These are phyloP conservation scores for Phytophthora hybrid DNA, from an alignment of 352 stramenopile genomes.

Conservation along the genomic window DNA sequence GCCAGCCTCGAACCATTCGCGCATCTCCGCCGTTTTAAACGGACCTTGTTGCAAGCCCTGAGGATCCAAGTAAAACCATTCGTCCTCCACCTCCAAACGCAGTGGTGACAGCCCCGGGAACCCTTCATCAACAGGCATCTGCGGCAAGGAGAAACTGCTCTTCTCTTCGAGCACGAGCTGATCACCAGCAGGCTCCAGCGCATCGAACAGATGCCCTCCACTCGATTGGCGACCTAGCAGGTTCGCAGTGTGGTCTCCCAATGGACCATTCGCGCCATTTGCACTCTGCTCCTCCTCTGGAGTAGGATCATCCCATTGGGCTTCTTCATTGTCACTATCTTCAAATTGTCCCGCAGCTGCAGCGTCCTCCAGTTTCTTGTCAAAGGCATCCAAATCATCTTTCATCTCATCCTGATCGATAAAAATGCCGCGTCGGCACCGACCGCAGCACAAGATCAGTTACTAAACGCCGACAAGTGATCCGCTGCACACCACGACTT, in stretches of 20 bases:
- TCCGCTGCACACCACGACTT: slow-evolving; percentile 6
- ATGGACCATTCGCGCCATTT: slow-evolving; percentile 31
- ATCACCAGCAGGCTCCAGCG: slow-evolving; percentile 36
- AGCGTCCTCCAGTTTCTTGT: slow-evolving; percentile 82
- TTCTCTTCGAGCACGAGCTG: slow-evolving; percentile 43
- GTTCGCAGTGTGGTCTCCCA: slow-evolving; percentile 31
- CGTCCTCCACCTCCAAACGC: slow-evolving; percentile 63
- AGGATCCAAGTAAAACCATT: slow-evolving; percentile 90
- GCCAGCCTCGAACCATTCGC: slow-evolving; percentile 89
- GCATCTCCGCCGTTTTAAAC: slow-evolving; percentile 90
- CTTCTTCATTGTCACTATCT: slow-evolving; percentile 81
- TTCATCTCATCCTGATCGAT: slow-evolving; percentile 49
- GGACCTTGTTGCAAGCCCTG: slow-evolving; percentile 84
- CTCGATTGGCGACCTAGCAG: slow-evolving; percentile 31
- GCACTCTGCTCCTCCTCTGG: slow-evolving; percentile 32
- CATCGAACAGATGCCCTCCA: slow-evolving; percentile 40
- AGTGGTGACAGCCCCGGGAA: slow-evolving; percentile 36
- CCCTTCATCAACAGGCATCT: slow-evolving; percentile 28
- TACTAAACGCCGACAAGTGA: background rate
- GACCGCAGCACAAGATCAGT: slow-evolving; percentile 18
- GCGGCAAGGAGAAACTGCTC: slow-evolving; percentile 40
- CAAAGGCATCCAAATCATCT: slow-evolving; percentile 77
- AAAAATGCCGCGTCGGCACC: background rate
- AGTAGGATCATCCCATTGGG: slow-evolving; percentile 64
- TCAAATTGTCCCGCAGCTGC: slow-evolving; percentile 83